phyloP scores from a whole-genome alignment of 176 grass and related monocot genomes.

The Oryza punctata region DNA sequence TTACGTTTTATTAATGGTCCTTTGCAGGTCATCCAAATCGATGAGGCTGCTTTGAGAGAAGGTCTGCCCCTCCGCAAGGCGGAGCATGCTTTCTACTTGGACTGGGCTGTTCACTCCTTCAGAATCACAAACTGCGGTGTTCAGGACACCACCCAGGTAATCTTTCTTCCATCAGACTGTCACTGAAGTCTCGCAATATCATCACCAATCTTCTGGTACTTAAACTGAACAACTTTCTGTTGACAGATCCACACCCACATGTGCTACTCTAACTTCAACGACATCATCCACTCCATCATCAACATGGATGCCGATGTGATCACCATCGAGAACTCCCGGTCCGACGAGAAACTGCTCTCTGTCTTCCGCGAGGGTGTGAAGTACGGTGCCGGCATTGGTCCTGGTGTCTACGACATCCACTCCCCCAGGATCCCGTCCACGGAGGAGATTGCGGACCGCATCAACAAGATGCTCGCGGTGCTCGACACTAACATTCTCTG shows the following conservation, averaged over 20 bases:
- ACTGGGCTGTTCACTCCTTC: constrained; percentile 96
- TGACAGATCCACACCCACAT: constrained; percentile 95
- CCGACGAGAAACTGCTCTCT: constrained; percentile 83
- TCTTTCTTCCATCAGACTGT: background rate
- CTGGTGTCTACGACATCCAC: constrained; percentile 94
- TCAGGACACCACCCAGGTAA: constrained; percentile 93
- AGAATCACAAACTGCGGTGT: constrained; percentile 88
- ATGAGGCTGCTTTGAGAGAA: constrained; percentile 91
- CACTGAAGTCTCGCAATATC: background rate
- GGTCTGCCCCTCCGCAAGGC: constrained; percentile 92
- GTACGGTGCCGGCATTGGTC: constrained; percentile 80
- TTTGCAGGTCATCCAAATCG: constrained; percentile 92
- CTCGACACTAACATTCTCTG: constrained; percentile 93
- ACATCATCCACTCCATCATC: constrained; percentile 97
- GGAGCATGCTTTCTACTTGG: constrained; percentile 89
- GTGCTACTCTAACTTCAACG: constrained; percentile 99
- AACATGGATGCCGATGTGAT: constrained; percentile 94
- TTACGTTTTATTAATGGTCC: background rate
- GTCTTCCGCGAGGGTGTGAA: constrained; percentile 88
- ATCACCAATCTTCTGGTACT: background rate
- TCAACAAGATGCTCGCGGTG: constrained; percentile 95
- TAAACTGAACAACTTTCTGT: constrained; percentile 3
- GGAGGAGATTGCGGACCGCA: constrained; percentile 78
- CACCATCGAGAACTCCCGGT: constrained; percentile 95
- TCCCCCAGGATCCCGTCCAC: constrained; percentile 81